Evolutionary conservation across 352 stramenopile genomes (phyloP).

Genomic region (Phytophthora ohioensis): DNA sequence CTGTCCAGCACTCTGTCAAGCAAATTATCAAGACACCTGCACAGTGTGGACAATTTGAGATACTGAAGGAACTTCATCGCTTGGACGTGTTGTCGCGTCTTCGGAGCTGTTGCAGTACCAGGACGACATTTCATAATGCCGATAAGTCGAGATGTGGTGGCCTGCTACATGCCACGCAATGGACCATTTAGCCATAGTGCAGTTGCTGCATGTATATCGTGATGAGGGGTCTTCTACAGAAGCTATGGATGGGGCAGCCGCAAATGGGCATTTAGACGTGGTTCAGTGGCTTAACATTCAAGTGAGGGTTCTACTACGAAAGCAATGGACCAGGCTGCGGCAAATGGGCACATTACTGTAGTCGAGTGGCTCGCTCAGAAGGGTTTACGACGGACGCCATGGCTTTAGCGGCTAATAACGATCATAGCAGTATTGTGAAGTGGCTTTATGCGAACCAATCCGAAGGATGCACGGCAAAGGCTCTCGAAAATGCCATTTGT

Average conservation of each 20-base stretch:
- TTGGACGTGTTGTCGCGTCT: neutral
- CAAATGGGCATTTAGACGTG: neutral
- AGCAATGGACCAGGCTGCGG: neutral
- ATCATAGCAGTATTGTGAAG: neutral
- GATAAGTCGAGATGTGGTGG: neutral
- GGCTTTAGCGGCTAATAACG: neutral
- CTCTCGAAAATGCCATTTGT: neutral
- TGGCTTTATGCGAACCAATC: neutral
- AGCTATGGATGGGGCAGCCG: neutral
- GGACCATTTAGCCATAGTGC: neutral
- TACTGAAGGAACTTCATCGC: neutral
- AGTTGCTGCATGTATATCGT: neutral
- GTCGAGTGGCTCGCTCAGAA: neutral
- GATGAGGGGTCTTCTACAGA: neutral
- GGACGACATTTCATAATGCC: neutral
- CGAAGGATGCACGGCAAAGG: neutral
- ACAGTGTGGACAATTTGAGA: neutral
- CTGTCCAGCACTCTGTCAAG: neutral
- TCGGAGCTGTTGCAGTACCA: neutral
- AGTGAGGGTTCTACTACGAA: neutral
- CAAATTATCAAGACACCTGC: neutral
- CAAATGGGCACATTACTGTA: neutral
- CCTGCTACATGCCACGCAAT: neutral
- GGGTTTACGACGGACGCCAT: neutral
- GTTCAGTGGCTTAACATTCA: neutral